Conservation (phyloP, 1,284 basidiomycete species). For the Vanrija humicola region DNA sequence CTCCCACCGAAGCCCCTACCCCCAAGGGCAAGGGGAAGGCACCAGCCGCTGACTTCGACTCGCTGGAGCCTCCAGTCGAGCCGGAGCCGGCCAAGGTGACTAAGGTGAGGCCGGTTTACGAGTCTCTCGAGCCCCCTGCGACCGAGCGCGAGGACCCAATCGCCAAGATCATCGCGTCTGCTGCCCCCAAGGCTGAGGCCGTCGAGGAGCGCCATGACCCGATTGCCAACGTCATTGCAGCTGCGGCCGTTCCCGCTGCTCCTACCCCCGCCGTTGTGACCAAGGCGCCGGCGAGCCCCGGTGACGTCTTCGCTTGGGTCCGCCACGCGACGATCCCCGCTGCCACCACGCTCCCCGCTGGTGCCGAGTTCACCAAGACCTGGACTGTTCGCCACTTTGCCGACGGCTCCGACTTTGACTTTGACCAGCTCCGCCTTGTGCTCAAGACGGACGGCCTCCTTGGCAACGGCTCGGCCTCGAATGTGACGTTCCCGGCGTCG, state of each 20-base stretch:
- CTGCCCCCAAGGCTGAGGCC: background rate
- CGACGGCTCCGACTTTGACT: constrained; percentile 33
- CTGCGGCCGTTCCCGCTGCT: background rate
- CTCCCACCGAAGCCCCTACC: background rate
- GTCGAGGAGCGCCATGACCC: background rate
- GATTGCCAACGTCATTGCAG: background rate
- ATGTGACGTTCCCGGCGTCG: constrained; percentile 13
- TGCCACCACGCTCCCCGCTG: constrained; percentile 34
- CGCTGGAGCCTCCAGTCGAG: background rate
- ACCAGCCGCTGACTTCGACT: background rate
- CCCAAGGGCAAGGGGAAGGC: background rate
- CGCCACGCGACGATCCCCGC: constrained; percentile 40
- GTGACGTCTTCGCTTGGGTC: constrained; percentile 43
- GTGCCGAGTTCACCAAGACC: constrained; percentile 45
- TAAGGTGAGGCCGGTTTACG: no score
- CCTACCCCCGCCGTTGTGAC: background rate
- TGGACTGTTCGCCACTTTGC: constrained; percentile 44
- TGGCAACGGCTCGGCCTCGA: constrained; percentile 19
- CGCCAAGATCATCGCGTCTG: constrained; percentile 3
- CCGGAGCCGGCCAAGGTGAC: background rate
- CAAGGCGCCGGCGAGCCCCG: constrained; percentile 24
- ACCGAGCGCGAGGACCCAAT: constrained; percentile 6
- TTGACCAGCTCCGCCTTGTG: constrained; percentile 31
- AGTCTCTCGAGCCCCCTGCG: background rate
- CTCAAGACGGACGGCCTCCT: constrained; percentile 20